These are phyloP conservation scores for Conticribra weissflogii DNA, from an alignment of 108 stramenopile species.

Conservation along the genomic window DNA sequence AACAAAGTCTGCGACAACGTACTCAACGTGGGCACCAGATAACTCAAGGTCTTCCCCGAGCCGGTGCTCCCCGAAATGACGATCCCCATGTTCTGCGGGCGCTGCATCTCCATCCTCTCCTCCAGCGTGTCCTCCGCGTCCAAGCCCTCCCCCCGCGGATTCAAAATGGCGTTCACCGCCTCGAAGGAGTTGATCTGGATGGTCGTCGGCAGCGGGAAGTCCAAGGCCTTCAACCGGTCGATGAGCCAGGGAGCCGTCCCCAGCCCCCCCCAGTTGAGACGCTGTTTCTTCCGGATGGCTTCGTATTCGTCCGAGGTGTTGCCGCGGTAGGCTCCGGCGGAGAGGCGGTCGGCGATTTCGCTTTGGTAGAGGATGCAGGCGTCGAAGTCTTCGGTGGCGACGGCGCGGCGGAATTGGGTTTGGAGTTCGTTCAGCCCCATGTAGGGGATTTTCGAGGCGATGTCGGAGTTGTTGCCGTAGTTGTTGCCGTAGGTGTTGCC, in stretches of 20 bases:
- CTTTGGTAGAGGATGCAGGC: slow-evolving; percentile 67
- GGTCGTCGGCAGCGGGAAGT: slow-evolving; percentile 81
- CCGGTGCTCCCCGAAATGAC: slow-evolving; percentile 63
- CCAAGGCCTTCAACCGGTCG: slow-evolving; percentile 72
- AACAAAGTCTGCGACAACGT: slow-evolving; percentile 83
- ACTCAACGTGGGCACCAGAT: slow-evolving; percentile 73
- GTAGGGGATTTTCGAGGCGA: slow-evolving; percentile 31
- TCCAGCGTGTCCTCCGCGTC: slow-evolving; percentile 59
- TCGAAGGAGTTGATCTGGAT: slow-evolving; percentile 90
- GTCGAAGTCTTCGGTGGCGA: slow-evolving; percentile 61
- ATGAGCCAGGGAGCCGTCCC: slow-evolving; percentile 86
- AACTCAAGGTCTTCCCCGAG: slow-evolving; percentile 80
- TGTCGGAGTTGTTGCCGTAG: slow-evolving; percentile 14
- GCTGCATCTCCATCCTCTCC: slow-evolving; percentile 41
- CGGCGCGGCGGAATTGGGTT: slow-evolving; percentile 76
- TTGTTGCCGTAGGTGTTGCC: background rate
- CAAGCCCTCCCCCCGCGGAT: slow-evolving; percentile 23
- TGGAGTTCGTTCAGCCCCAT: slow-evolving; percentile 89
- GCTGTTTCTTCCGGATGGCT: slow-evolving; percentile 35
- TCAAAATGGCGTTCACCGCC: slow-evolving; percentile 73
- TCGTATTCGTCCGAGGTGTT: slow-evolving; percentile 42
- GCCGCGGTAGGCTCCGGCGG: slow-evolving; percentile 29
- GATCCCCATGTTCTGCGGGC: slow-evolving; percentile 64
- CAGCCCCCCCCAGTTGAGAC: slow-evolving; percentile 78
- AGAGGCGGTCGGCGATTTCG: slow-evolving; percentile 61